Evolutionary conservation across 2,329 filamentous ascomycete genomes (phyloP), one percentile per base, ranked within the genome.

Genomic region (Monosporascus sp.): DNA sequence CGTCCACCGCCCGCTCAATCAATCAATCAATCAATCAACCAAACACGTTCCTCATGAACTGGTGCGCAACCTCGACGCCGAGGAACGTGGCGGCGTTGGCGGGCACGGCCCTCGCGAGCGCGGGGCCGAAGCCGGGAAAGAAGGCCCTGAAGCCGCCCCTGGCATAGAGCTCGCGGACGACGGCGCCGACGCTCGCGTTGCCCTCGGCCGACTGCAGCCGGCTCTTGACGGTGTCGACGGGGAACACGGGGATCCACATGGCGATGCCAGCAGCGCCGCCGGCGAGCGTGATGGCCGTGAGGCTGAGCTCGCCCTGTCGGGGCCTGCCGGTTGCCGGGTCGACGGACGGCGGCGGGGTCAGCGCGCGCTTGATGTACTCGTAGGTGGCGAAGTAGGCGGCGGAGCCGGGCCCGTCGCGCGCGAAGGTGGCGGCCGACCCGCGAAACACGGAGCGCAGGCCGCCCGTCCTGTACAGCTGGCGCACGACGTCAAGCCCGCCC

Each of bases 221-320:
- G 58, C 87, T 92, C 83, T 99, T 99, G 75, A 99, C 86, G 0
- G 94, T 99, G 68, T 99, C 94, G 59, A 99, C 82, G 22, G 94
- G 94, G 82, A 99, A 99, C 43, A 99, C 92, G 51, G 94, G 92
- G 61, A 97, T 94, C 94, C 94, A 99, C 94, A 99, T 99, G 58
- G 94, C 94, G 25, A 99, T 83, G 66, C 94, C 94, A 0, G 94
- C 94, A 4, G 87, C 89, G 58, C 89, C 94, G 63, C 94, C 94
- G 2, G 94, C 94, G 27, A 84, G 82, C 63, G 92, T 90, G 53
- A 99, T 82, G 11, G 94, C 94, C 2, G 83, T 75, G 58, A 99
- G 77, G 64, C 88, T 93, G 53, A 97, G 74, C 63, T 94, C 78
- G 43, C 91, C 92, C 5, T 79, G 82, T 2, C 31, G 31, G 31